Evolutionary conservation across 805 yeast species (phyloP).

Genomic region (Yarrowia alimentaria): DNA sequence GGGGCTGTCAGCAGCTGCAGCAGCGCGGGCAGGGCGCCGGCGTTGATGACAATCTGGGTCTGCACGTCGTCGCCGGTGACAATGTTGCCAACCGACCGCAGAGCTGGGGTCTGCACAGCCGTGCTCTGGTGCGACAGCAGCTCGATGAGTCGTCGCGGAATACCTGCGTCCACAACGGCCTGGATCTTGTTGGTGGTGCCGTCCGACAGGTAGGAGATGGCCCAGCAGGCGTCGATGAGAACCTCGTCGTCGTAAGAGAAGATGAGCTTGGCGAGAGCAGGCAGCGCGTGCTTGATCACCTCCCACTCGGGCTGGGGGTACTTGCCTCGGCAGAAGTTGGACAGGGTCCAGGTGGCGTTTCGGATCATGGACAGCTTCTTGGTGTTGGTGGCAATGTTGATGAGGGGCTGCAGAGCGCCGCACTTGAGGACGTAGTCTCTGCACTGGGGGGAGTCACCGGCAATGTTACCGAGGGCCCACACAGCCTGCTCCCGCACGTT

Average conservation of each 20-base stretch:
- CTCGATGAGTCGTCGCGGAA: constrained; percentile 91
- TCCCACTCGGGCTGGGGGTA: constrained; percentile 96
- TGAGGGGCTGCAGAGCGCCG: constrained; percentile 86
- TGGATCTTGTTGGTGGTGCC: constrained; percentile 92
- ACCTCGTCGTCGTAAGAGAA: constrained; percentile 91
- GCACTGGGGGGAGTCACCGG: constrained; percentile 90
- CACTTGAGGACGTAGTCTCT: constrained; percentile 85
- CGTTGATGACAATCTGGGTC: constrained; percentile 91
- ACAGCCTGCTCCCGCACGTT: constrained; percentile 98
- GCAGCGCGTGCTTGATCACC: constrained; percentile 79
- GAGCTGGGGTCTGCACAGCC: constrained; percentile 91
- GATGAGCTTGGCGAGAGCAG: constrained; percentile 85
- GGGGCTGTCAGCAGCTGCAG: constrained; percentile 75
- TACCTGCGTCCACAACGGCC: constrained; percentile 94
- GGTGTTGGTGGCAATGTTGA: constrained; percentile 71
- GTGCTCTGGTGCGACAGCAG: constrained; percentile 79
- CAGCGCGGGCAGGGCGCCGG: constrained; percentile 85
- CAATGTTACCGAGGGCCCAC: constrained; percentile 99
- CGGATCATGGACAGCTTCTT: constrained; percentile 81
- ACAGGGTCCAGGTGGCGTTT: constrained; percentile 97
- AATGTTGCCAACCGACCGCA: constrained; percentile 95
- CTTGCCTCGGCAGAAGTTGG: constrained; percentile 95
- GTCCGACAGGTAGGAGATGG: constrained; percentile 89
- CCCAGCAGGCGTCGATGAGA: constrained; percentile 97
- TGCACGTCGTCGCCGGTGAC: constrained; percentile 96